Percentiles rank a stretch among this genome's conserved stretches.
These are phyloP conservation scores for Fraxinus nigra DNA, from an alignment of 305 asterid species.

Conservation along the genomic window DNA sequence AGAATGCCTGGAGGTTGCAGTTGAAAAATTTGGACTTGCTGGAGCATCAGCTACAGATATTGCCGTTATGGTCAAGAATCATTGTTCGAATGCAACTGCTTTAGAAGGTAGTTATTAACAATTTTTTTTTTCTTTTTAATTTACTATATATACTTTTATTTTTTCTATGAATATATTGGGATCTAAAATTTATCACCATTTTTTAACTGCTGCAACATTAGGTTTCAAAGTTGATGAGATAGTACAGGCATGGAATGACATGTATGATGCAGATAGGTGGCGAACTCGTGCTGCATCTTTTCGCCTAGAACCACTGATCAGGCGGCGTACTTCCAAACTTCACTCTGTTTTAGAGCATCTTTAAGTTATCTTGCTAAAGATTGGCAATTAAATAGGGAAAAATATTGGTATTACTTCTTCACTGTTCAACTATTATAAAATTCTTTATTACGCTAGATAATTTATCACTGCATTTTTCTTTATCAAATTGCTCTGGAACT, in stretches of 20 bases:
- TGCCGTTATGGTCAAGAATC: conserved; percentile 92
- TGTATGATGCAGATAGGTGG: conserved; percentile 90
- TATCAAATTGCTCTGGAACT: neutral
- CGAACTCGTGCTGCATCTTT: conserved; percentile 62
- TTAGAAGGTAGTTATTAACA: conserved; percentile 55
- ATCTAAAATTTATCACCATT: conserved; percentile 19
- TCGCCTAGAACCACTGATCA: conserved; percentile 73
- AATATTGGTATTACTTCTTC: conserved; percentile 20
- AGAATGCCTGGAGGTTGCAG: conserved; percentile 87
- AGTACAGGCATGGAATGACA: conserved; percentile 95
- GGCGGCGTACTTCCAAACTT: conserved; percentile 69
- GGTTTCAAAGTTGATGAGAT: conserved; percentile 93
- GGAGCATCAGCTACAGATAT: conserved; percentile 83
- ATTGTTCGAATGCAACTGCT: conserved; percentile 89
- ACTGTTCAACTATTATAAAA: conserved; percentile 20
- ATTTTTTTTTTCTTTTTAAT: neutral
- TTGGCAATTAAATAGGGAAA: conserved; percentile 29
- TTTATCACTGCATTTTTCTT: conserved; percentile 1
- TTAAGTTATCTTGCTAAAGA: conserved; percentile 33
- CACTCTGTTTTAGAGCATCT: conserved; percentile 67
- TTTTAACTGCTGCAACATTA: conserved; percentile 24
- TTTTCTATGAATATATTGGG: neutral
- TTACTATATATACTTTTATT: neutral
- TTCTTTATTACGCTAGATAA: conserved; percentile 27
- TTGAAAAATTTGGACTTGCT: conserved; percentile 82